These are phyloP conservation scores for Wickerhamiella australiensis DNA, from an alignment of 805 yeast genomes.

Conservation along the genomic window DNA sequence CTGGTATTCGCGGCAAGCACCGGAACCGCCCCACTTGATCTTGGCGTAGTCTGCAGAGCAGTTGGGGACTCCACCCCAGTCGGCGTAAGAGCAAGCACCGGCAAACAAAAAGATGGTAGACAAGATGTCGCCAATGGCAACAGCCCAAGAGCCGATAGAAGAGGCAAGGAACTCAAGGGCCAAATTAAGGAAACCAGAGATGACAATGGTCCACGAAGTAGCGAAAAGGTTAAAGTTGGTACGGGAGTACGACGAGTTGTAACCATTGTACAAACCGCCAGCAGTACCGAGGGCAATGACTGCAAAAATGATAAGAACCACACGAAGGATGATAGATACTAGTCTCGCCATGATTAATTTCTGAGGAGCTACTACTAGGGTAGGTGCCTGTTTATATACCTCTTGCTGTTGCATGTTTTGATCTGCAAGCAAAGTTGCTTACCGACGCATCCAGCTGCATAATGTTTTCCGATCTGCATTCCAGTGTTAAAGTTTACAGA, in stretches of 20 bases:
- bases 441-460: constrained; percentile 9
- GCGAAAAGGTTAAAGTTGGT: constrained; percentile 83
- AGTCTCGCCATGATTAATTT: constrained; percentile 41
- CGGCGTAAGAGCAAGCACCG: constrained; percentile 90
- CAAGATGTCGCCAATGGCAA: constrained; percentile 68
- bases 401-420: constrained; percentile 12
- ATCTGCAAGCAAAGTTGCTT: constrained; percentile 15
- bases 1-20: constrained; percentile 95
- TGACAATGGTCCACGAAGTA: constrained; percentile 71
- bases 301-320: constrained; percentile 59
- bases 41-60: constrained; percentile 12
- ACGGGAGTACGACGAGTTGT: constrained; percentile 45
- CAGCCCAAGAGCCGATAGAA: constrained; percentile 77
- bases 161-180: constrained; percentile 64
- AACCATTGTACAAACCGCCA: constrained; percentile 47
- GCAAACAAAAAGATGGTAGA: constrained; percentile 87
- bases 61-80: constrained; percentile 41
- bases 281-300: constrained; percentile 75
- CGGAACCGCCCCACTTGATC: constrained; percentile 43
- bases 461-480: constrained; percentile 7
- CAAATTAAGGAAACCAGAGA: constrained; percentile 48
- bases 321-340: constrained; percentile 67
- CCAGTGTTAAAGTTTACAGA: background rate
- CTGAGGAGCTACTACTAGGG: background rate
- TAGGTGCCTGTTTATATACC: constrained; percentile 8